phyloP scores from a whole-genome alignment of 148 eudicot genomes.

The Drosera capensis region DNA sequence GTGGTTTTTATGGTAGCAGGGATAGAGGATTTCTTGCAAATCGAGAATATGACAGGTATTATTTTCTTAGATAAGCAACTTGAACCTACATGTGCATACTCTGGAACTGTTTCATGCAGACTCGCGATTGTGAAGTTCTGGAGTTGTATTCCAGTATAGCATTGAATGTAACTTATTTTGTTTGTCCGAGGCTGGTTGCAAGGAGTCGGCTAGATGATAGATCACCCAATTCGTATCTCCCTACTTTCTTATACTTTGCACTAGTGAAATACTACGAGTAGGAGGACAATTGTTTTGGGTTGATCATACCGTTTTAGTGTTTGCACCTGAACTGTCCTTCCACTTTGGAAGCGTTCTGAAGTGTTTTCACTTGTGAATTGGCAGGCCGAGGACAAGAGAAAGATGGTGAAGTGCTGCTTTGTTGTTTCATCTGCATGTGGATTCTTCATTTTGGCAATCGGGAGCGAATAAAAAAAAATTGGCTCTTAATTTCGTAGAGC shows the following conservation, averaged over 20 bases:
- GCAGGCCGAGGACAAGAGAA: conserved; percentile 38
- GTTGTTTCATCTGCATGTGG: conserved; percentile 13
- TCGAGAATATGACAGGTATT: conserved; percentile 67
- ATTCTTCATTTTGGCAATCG: too few species aligned
- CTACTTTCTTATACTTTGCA: too few species aligned
- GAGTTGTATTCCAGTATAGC: too few species aligned
- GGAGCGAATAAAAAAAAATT: too few species aligned
- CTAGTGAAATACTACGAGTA: too few species aligned
- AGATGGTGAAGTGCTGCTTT: conserved; percentile 31
- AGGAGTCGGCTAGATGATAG: too few species aligned
- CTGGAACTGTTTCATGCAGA: background rate
- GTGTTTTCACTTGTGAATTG: conserved; percentile 4
- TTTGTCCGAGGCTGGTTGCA: too few species aligned
- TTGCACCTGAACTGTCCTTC: background rate
- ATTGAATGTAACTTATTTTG: too few species aligned
- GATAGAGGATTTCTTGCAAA: conserved; percentile 57
- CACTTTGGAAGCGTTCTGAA: conserved; percentile 4
- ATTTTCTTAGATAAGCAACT: background rate
- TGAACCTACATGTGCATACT: background rate
- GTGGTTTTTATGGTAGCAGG: conserved; percentile 47
- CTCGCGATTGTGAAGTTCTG: too few species aligned
- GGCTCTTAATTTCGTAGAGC: too few species aligned
- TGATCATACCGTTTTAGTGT: background rate
- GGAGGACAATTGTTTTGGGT: background rate
- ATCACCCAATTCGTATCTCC: too few species aligned